These are phyloP conservation scores for Flaveria linearis DNA, from an alignment of 129 eudicot species.

Conservation along the genomic window DNA sequence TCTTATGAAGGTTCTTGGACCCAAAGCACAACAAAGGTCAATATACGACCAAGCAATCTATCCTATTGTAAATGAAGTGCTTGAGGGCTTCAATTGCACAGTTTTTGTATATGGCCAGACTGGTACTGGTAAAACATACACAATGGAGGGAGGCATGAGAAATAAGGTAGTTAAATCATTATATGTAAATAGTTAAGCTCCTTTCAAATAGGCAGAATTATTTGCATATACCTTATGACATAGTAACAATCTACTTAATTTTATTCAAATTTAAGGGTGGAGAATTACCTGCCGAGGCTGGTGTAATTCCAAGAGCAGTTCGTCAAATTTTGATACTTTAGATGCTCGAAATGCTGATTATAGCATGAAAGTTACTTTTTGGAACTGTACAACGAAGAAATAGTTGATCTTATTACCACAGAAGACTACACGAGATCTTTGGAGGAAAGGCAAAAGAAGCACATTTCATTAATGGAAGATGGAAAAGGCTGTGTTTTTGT, in stretches of 20 bases:
- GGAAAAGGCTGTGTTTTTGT: slow-evolving; percentile 79
- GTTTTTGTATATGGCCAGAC: slow-evolving; percentile 95
- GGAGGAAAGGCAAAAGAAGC: slow-evolving; percentile 71
- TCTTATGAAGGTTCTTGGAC: too few species aligned
- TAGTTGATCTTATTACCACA: slow-evolving; percentile 66
- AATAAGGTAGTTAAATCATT: too few species aligned
- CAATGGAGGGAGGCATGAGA: too few species aligned
- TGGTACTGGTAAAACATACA: too few species aligned
- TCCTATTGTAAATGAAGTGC: slow-evolving; percentile 75
- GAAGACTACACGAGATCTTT: slow-evolving; percentile 55
- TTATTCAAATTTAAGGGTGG: too few species aligned
- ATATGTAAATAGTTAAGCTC: too few species aligned
- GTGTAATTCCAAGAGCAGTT: slow-evolving; percentile 92
- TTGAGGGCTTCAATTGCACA: slow-evolving; percentile 89
- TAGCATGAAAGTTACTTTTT: slow-evolving; percentile 82
- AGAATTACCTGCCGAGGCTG: too few species aligned
- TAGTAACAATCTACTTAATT: too few species aligned
- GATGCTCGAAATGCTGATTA: slow-evolving; percentile 86
- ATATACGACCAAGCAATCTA: slow-evolving; percentile 83
- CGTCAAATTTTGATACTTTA: slow-evolving; percentile 80
- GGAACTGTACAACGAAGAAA: slow-evolving; percentile 89
- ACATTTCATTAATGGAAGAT: slow-evolving; percentile 81
- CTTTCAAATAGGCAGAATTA: too few species aligned
- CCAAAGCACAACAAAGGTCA: too few species aligned
- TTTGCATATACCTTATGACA: too few species aligned